A percentile compares a stretch with the other conserved stretches of the same genome.
phyloP scores from a whole-genome alignment of 345 rosid species.

The Eucalyptus erythrocorys region DNA sequence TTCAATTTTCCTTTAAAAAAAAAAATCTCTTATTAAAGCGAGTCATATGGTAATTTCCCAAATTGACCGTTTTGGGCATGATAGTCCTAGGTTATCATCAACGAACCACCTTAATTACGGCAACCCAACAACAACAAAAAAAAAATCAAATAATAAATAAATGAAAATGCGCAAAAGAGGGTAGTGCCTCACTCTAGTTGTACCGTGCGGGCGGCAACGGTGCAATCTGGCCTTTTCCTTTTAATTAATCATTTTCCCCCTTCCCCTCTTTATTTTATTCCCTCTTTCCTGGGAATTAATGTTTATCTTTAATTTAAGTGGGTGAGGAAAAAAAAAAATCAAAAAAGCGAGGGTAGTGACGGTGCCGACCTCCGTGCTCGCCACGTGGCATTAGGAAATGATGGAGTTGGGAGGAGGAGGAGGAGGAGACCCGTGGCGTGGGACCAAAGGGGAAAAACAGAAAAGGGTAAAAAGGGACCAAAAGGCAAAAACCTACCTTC shows the following conservation, averaged over 20 bases:
- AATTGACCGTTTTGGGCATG: neutral
- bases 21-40: neutral
- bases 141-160: no score
- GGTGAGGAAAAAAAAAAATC: neutral
- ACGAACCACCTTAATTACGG: neutral
- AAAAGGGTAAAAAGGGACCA: neutral
- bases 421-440: neutral
- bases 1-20: neutral
- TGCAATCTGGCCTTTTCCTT: neutral
- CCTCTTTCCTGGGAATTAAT: neutral
- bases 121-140: neutral
- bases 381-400: neutral
- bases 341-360: neutral
- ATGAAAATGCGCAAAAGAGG: neutral
- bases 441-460: neutral
- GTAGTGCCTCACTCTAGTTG: neutral
- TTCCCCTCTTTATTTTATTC: neutral
- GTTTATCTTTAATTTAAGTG: neutral
- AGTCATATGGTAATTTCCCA: neutral
- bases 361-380: neutral
- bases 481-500: neutral
- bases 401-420: neutral
- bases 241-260: neutral
- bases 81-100: neutral
- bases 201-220: neutral